Evolutionary conservation across 2,329 filamentous ascomycete genomes (phyloP), one percentile per base, ranked within the genome.

Genomic region (Aureobasidium melanogenum): DNA sequence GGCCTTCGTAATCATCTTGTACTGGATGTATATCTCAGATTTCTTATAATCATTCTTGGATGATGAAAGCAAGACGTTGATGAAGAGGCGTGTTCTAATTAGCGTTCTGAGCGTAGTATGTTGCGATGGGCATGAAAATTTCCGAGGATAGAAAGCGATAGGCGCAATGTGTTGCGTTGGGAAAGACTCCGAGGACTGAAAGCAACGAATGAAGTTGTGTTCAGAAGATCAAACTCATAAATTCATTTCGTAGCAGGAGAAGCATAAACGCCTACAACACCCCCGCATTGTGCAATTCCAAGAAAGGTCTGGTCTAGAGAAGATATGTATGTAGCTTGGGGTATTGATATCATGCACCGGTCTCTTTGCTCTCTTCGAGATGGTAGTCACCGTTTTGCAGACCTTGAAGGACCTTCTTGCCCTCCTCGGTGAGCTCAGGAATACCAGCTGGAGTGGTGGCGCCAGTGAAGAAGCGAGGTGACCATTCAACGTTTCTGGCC

Each of bases 381-480:
- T 74, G 67, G 63, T 76, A 85, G 15, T 81, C 69, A 36, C 77
- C 80, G 47, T 76, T 73, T 61, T 83, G 81, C 64, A 88, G 67
- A 1, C 80, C 80, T 62, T 81, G 75, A 58, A 89, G 72, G 4
- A 75, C 82, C 68, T 75, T 75, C 64, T 78, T 76, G n/a, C 86
- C 86, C 52, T 88, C 84, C 50, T 79, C 75, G 0, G 81, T 88
- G 66, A 89, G 72, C 64, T 85, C 80, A 0, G 86, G 86, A 68
- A 79, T 81, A 1, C 86, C 86, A 30, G 81, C 69, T 0, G 82
- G 78, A 55, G 82, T 83, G n/a, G 84, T 79, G 0, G 79, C 79
- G 3, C 79, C 80, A 0, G 80, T 85, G 75, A 99, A 99, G 76
- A 96, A 99, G 46, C 91, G 81, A n/a, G 94, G 94, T 66, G 86